Evolutionary conservation across 1,284 basidiomycete genomes (phyloP).

Genomic region (Vanrija sp.): DNA sequence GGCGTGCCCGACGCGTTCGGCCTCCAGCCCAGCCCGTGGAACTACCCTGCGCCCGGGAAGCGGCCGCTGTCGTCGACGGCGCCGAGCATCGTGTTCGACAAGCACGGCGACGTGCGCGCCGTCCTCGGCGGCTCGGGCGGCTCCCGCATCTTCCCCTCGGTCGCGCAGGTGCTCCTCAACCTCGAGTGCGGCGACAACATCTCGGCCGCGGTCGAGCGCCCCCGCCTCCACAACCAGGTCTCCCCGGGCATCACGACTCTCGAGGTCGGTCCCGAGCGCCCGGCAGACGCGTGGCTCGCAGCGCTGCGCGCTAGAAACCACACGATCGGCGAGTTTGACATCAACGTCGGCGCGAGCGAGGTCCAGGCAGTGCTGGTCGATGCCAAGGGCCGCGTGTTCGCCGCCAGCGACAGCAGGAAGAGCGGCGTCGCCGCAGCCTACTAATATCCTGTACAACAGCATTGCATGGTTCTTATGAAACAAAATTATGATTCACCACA

Average conservation of each 20-base stretch:
- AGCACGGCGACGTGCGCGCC: conserved; percentile 65
- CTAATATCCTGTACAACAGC: conserved; percentile 18
- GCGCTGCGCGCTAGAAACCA: conserved; percentile 65
- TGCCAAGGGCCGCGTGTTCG: conserved; percentile 49
- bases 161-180: conserved; percentile 79
- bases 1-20: conserved; percentile 77
- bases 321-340: conserved; percentile 57
- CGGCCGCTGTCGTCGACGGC: conserved; percentile 76
- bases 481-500: background rate
- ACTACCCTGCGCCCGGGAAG: conserved; percentile 81
- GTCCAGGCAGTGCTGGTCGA: conserved; percentile 65
- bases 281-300: conserved; percentile 57
- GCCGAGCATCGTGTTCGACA: conserved; percentile 73
- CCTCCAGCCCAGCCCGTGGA: conserved; percentile 78
- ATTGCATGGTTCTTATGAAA: background rate
- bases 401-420: conserved; percentile 43
- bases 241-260: conserved; percentile 64
- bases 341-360: conserved; percentile 44
- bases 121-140: conserved; percentile 84
- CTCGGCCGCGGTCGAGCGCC: conserved; percentile 73
- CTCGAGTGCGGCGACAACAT: conserved; percentile 76
- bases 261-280: conserved; percentile 56
- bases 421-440: conserved; percentile 47
- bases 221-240: conserved; percentile 88
- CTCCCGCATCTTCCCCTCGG: conserved; percentile 72